Percentiles rank a stretch among this genome's conserved stretches.
phyloP scores from a whole-genome alignment of 768 basidiomycete species.

The Naganishia onofrii region DNA sequence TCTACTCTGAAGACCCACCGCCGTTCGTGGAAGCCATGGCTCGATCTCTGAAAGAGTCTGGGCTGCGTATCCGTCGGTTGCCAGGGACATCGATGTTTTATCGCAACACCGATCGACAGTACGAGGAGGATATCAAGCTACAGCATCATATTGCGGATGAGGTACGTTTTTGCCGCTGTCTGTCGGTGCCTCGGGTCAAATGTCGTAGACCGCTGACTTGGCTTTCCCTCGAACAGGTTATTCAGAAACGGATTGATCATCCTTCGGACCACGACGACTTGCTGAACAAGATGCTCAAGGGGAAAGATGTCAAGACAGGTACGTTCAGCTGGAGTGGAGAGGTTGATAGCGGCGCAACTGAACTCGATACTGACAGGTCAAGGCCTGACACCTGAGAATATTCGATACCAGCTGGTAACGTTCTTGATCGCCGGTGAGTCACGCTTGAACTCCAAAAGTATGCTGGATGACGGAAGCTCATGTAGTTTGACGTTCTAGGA shows the following conservation, averaged over 20 bases:
- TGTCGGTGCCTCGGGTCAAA: neutral
- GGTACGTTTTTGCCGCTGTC: slow-evolving; percentile 43
- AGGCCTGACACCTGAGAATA: slow-evolving; percentile 54
- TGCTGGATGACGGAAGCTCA: too few relatives aligned
- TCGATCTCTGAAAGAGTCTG: slow-evolving; percentile 55
- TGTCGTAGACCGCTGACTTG: neutral
- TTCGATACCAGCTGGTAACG: slow-evolving; percentile 57
- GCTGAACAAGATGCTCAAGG: slow-evolving; percentile 57
- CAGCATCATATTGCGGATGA: slow-evolving; percentile 56
- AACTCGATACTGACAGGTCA: neutral
- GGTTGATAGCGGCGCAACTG: neutral
- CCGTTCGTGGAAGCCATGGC: slow-evolving; percentile 38
- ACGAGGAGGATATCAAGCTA: slow-evolving; percentile 54
- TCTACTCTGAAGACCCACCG: slow-evolving; percentile 34
- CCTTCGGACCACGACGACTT: slow-evolving; percentile 55
- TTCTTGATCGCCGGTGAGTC: slow-evolving; percentile 59
- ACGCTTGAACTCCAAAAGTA: too few relatives aligned
- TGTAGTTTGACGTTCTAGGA: neutral
- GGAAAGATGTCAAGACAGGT: slow-evolving; percentile 57
- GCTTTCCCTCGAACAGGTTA: slow-evolving; percentile 33
- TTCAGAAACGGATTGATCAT: slow-evolving; percentile 54
- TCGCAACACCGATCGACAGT: slow-evolving; percentile 52
- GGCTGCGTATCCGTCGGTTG: slow-evolving; percentile 52
- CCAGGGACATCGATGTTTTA: slow-evolving; percentile 53
- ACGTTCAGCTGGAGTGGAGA: slow-evolving; percentile 26